Evolutionary conservation across 805 yeast species (phyloP), one percentile per base, ranked within the genome.

Genomic region (Ogataea saltuana): DNA sequence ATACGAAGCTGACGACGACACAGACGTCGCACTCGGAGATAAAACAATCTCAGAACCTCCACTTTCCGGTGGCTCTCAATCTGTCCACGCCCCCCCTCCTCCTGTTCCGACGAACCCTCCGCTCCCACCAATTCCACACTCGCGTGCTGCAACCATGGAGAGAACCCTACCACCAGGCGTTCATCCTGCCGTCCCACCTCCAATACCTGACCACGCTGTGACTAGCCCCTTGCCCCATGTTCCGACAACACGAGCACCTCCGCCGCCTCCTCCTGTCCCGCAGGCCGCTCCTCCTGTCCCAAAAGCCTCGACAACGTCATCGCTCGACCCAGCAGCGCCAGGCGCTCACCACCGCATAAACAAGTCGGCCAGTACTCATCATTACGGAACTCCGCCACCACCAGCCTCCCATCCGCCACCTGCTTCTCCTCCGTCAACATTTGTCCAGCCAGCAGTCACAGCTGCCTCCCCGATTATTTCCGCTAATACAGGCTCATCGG

Each of bases 1-100:
- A 0, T 82, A 82, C 54, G 88, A 84, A 43, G 88, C 88, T 0
- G 89, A 84, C 56, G 85, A 78, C 36, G 81, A 75, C 43, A 65
- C 70, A 0, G 64, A 61, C 30, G 50, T 51, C 13, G 58, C 56
- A 16, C 48, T 40, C 17, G 43, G 50, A 2, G 56, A 49, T 17
- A 42, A 33, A 17, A 21, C 28, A 5, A 22, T 21, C 1, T 12
- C 45, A 18, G 18, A 16, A 11, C 31, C 41, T 13, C 33, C 19
- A 4, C 27, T 20, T 16, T 27, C 44, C n/a, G 22, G 31, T 7
- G 41, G 37, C 3, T 26, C 48, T 4, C 44, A 53, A 13, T 8
- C 34, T 2, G 13, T 40, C 12, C 39, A 29, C 2, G 49, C 48
- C 13, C 40, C 54, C 6, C 45, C 48, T 13, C 36, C 44, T 18